These are phyloP conservation scores for Ogataea naganishii DNA, from an alignment of 805 yeast genomes.

Conservation along the genomic window DNA sequence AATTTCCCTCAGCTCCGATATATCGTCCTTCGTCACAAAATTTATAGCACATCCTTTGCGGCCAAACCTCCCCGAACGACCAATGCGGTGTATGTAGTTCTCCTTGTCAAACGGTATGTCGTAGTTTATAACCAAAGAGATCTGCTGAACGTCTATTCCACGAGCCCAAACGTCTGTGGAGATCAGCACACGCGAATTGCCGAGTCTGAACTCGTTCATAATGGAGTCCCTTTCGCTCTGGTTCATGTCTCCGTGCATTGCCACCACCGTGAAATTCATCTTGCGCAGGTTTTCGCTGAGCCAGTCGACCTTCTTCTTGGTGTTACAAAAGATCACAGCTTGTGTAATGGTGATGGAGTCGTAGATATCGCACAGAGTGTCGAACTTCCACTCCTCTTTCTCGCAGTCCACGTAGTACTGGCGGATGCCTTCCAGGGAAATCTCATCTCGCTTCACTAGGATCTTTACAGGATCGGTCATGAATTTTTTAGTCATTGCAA, in stretches of 20 bases:
- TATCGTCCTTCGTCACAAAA: constrained; percentile 78
- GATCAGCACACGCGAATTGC: constrained; percentile 86
- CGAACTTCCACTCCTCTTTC: constrained; percentile 90
- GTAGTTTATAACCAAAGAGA: constrained; percentile 88
- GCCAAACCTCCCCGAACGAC: constrained; percentile 98
- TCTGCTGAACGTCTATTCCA: constrained; percentile 98
- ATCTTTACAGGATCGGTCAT: constrained; percentile 93
- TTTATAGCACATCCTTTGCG: constrained; percentile 97
- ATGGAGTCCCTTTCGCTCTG: constrained; percentile 90
- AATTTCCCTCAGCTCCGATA: constrained; percentile 67
- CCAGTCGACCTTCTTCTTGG: constrained; percentile 89
- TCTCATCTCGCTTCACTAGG: constrained; percentile 90
- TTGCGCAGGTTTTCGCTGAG: constrained; percentile 65
- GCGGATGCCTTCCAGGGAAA: constrained; percentile 91
- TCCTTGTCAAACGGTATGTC: constrained; percentile 87
- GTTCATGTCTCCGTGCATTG: constrained; percentile 95
- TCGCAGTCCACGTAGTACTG: constrained; percentile 89
- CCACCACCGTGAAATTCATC: constrained; percentile 81
- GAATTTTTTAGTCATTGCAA: constrained; percentile 85
- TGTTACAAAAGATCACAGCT: constrained; percentile 96
- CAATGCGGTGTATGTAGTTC: constrained; percentile 95
- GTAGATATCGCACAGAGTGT: constrained; percentile 88
- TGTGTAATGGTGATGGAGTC: constrained; percentile 94
- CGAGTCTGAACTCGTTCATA: constrained; percentile 94
- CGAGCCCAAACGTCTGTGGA: constrained; percentile 95